Conservation (phyloP, 1,284 basidiomycete species). For the Xerocomus amazonicus region DNA sequence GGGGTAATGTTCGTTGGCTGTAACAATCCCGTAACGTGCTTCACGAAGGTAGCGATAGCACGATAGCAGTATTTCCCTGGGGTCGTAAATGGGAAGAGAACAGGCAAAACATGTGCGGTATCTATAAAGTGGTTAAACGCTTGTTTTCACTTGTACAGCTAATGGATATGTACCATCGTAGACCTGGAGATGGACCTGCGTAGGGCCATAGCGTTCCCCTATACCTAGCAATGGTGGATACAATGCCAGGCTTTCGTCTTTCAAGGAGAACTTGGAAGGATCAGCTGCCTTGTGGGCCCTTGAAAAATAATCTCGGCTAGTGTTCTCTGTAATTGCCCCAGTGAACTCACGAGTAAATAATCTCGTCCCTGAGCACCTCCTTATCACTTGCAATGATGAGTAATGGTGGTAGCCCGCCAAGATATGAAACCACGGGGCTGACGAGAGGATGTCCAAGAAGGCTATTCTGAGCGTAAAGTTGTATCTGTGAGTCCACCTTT, state of each 20-base stretch:
- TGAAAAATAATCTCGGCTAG: conserved; percentile 5
- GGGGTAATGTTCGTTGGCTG: conserved; percentile 5
- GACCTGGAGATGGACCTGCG: conserved; percentile 89
- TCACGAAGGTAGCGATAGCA: conserved; percentile 65
- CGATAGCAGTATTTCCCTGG: conserved; percentile 78
- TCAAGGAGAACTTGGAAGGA: conserved; percentile 71
- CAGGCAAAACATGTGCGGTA: conserved; percentile 71
- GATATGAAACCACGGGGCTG: conserved; percentile 78
- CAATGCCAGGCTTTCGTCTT: conserved; percentile 54
- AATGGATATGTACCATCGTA: conserved; percentile 56
- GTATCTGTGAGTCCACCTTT: conserved; percentile 70
- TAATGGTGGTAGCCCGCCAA: conserved; percentile 89
- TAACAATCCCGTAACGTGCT: conserved; percentile 54
- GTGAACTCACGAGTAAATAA: conserved; percentile 74
- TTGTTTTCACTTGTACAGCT: conserved; percentile 1
- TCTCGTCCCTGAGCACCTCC: conserved; percentile 92
- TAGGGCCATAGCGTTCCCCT: conserved; percentile 61
- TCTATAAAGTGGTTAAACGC: conserved; percentile 39
- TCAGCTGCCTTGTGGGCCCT: conserved; percentile 93
- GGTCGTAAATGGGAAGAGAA: conserved; percentile 80
- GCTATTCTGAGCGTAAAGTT: conserved; percentile 86
- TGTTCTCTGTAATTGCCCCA: not conserved
- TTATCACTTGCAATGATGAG: conserved; percentile 85
- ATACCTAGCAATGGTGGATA: conserved; percentile 69
- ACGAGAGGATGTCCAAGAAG: conserved; percentile 84